A percentile compares a stretch with the other conserved stretches of the same genome.
These are phyloP conservation scores for Histomonas meleagridis DNA, from an alignment of 208 protist genomes.

Conservation along the genomic window DNA sequence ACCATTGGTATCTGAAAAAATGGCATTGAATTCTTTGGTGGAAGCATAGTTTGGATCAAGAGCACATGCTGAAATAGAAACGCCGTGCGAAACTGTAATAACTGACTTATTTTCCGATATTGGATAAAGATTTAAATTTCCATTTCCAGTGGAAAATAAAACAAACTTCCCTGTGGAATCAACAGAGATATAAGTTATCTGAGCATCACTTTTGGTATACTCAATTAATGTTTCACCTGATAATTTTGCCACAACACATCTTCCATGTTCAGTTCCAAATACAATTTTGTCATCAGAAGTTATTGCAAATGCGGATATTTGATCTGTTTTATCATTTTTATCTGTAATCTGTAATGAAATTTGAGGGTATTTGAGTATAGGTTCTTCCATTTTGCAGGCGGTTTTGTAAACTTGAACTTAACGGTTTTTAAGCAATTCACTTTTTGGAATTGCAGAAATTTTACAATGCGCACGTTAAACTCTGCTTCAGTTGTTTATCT, in stretches of 20 bases:
- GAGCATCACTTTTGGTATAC: background rate
- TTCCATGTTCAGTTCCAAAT: background rate
- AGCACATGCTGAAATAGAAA: background rate
- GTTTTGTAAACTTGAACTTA: too few relatives aligned
- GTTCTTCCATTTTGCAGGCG: conserved; percentile 14
- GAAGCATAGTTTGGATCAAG: background rate
- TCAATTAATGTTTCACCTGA: background rate
- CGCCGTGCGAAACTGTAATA: background rate
- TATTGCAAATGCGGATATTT: background rate
- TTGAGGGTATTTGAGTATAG: background rate
- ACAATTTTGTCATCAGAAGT: background rate
- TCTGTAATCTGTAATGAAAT: background rate
- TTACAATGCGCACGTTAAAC: too few relatives aligned
- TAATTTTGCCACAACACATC: background rate
- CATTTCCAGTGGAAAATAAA: background rate
- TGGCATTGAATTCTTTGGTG: background rate
- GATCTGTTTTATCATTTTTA: background rate
- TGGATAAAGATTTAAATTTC: background rate
- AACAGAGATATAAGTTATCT: background rate
- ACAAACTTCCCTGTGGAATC: background rate
- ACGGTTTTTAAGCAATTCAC: too few relatives aligned
- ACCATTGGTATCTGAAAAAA: background rate
- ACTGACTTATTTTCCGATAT: background rate
- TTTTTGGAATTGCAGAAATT: too few relatives aligned
- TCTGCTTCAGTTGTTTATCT: too few relatives aligned